Percentiles rank a stretch among this genome's conserved stretches.
Conservation (phyloP, 169 alveolate genomes). For the Plasmodium inui region DNA sequence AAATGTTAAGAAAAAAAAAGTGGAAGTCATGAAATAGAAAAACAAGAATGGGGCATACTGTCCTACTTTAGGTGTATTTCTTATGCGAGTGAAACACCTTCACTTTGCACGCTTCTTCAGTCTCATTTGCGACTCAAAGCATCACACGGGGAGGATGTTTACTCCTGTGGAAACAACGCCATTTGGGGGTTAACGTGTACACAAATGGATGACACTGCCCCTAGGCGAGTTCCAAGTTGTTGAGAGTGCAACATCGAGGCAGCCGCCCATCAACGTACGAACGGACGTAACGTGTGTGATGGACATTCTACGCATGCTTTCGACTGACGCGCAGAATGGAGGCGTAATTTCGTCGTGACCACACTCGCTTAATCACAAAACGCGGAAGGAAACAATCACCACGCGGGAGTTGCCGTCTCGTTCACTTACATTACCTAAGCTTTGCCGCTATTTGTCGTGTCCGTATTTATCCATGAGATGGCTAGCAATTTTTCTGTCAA, state of each 20-base stretch:
- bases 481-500: slow-evolving; percentile 9
- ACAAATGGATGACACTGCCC: neutral
- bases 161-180: neutral
- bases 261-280: neutral
- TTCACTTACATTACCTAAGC: slow-evolving; percentile 2
- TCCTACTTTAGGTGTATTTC: neutral
- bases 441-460: neutral
- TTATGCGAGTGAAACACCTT: neutral
- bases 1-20: neutral
- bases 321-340: neutral
- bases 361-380: neutral
- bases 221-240: neutral
- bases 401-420: neutral
- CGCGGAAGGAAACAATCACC: neutral
- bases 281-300: neutral
- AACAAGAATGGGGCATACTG: neutral
- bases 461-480: neutral
- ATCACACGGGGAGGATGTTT: neutral
- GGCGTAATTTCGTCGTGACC: neutral
- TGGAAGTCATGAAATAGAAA: neutral
- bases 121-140: neutral
- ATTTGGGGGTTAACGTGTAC: neutral
- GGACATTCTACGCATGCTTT: neutral
- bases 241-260: neutral
- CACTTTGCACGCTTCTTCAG: neutral